Base-by-base conservation (phyloP, 2,329 filamentous ascomycete genomes). In the Colletotrichum australisinense region DNA sequence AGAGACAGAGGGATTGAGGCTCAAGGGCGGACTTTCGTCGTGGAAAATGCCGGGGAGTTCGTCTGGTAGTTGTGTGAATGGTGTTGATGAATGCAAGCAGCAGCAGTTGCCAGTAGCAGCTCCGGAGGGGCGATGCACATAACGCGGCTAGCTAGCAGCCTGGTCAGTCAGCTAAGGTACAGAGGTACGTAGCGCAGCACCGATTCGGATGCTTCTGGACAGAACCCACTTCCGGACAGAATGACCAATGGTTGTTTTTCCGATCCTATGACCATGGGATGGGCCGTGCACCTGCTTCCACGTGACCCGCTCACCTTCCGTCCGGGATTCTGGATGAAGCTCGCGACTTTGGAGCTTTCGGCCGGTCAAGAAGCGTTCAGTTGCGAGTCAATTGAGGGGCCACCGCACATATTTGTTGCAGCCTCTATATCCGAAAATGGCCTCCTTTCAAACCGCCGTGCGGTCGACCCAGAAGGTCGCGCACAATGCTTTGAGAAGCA, bases 361-460 rank as follows among this genome's bases (percentile, higher is more conserved):
- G 46, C 26, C 22, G 52, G 56, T 49, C 46, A 24, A 56, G 28
- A 67, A 67, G 63, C 42, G 49, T 55, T 58, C 71, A 70, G 55
- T 63, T 66, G 73, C 73, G 77, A 77, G 78, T 76, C 66, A 74
- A 76, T 74, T 74, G 75, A 66, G 68, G 67, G 53, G 70, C 59
- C 59, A 72, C 46, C 63, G 73, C 53, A 63, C 68, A 68, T 60
- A 64, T 53, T 59, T 57, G 56, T 35, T 63, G 62, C 62, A 26
- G 64, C 46, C 73, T 75, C 59, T 30, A 65, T 35, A 65, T 49
- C 26, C 26, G 42, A 69, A 16, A 69, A 90, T 91, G 88, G 87
- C 85, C 81, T 85, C 87, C 81, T 84, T 90, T 82, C 86, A 89
- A 78, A 84, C 87, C 83, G 86, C 88, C 76, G 84, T 86, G 84